phyloP scores from a whole-genome alignment of 169 alveolate species.

The Fabrea salina region DNA sequence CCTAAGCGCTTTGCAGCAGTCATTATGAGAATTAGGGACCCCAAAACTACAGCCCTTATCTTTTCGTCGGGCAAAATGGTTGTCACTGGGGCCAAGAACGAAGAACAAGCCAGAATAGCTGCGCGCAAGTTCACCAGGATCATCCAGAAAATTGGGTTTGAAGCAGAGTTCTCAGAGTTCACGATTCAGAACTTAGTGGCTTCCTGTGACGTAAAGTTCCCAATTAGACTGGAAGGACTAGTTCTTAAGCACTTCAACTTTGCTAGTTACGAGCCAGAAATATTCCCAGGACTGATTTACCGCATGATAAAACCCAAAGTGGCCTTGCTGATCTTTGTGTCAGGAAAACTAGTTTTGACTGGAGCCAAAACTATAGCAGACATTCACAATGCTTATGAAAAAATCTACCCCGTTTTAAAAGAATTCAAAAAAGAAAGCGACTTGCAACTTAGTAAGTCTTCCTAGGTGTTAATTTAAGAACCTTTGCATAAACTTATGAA shows the following conservation, averaged over 20 bases:
- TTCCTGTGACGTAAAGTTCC: slow-evolving; percentile 94
- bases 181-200: slow-evolving; percentile 98
- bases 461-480: no score
- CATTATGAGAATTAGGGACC: slow-evolving; percentile 94
- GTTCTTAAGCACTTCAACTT: slow-evolving; percentile 89
- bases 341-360: slow-evolving; percentile 98
- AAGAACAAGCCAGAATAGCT: slow-evolving; percentile 88
- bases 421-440: slow-evolving; percentile 78
- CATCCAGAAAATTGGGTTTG: slow-evolving; percentile 87
- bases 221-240: slow-evolving; percentile 95
- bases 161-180: slow-evolving; percentile 89
- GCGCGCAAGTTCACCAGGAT: slow-evolving; percentile 95
- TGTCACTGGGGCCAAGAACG: slow-evolving; percentile 95
- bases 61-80: slow-evolving; percentile 95
- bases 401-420: slow-evolving; percentile 87
- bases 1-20: slow-evolving; percentile 96
- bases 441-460: neutral
- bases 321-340: slow-evolving; percentile 94
- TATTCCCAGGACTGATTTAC: slow-evolving; percentile 95
- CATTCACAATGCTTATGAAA: slow-evolving; percentile 85
- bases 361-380: slow-evolving; percentile 95
- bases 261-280: slow-evolving; percentile 97
- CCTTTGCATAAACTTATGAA: no score
- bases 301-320: slow-evolving; percentile 89
- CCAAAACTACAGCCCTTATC: slow-evolving; percentile 95